A percentile compares a stretch with the other conserved stretches of the same genome.
phyloP scores from a whole-genome alignment of 2,329 filamentous ascomycete species.

The Stachybotrys chartarum region DNA sequence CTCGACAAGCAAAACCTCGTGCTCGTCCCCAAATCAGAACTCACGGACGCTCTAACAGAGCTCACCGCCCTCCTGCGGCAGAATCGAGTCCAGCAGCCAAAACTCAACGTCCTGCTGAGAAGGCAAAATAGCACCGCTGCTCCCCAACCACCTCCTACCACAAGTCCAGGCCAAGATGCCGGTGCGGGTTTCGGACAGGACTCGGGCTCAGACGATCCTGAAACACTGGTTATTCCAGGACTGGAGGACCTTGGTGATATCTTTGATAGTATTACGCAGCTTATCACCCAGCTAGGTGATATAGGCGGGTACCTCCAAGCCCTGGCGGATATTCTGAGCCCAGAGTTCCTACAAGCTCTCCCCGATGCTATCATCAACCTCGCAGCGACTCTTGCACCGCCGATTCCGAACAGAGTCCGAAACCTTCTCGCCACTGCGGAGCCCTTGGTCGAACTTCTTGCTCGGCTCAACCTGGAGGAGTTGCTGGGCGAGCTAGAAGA shows the following conservation, averaged over 20 bases:
- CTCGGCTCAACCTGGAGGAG: slow-evolving; percentile 24
- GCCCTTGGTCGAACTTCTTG: slow-evolving; percentile 20
- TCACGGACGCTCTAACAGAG: slow-evolving; percentile 36
- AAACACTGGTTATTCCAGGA: slow-evolving; percentile 5
- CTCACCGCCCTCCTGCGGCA: slow-evolving; percentile 31
- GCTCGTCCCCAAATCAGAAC: slow-evolving; percentile 35
- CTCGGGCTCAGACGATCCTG: slow-evolving; percentile 1
- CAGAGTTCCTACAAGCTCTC: slow-evolving; percentile 30
- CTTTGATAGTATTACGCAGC: slow-evolving; percentile 14
- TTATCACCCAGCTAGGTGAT: slow-evolving; percentile 15
- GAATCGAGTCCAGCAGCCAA: slow-evolving; percentile 8
- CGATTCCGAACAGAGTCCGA: slow-evolving; percentile 22
- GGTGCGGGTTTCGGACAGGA: not conserved
- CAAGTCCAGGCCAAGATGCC: not conserved
- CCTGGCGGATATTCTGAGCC: slow-evolving; percentile 21
- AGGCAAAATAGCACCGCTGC: slow-evolving; percentile 9
- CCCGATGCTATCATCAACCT: slow-evolving; percentile 35
- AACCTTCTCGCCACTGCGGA: slow-evolving; percentile 16
- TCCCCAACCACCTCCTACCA: not conserved
- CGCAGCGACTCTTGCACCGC: slow-evolving; percentile 27
- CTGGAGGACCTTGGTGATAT: slow-evolving; percentile 12
- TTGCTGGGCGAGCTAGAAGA: slow-evolving; percentile 22
- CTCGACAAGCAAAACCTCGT: slow-evolving; percentile 36
- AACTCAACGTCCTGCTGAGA: slow-evolving; percentile 3
- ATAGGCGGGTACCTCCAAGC: slow-evolving; percentile 16